Conservation (phyloP, 78 protist species). For the Dictyostelium firmibasis region DNA sequence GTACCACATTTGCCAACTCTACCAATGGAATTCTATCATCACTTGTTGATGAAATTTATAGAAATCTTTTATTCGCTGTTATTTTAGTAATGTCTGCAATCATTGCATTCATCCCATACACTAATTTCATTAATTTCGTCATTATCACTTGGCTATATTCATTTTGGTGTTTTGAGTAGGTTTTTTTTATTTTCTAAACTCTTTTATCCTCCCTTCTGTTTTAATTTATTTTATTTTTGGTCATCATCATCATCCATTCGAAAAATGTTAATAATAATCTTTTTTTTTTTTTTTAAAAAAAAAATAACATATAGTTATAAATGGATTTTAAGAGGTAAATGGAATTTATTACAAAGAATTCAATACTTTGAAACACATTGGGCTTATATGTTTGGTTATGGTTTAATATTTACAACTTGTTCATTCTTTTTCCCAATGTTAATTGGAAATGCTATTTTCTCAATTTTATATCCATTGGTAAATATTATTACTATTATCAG, state of each 20-base stretch:
- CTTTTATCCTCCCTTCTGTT: neutral
- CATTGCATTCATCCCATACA: conserved; percentile 68
- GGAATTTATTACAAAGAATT: conserved; percentile 65
- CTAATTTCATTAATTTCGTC: conserved; percentile 24
- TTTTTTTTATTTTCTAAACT: too few species aligned
- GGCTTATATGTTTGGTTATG: conserved; percentile 83
- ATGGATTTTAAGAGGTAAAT: conserved; percentile 75
- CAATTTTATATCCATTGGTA: conserved; percentile 74
- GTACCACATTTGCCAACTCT: neutral
- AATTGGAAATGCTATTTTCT: conserved; percentile 74
- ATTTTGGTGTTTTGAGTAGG: conserved; percentile 75
- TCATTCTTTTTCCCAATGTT: conserved; percentile 70
- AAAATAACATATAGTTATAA: conserved; percentile 15
- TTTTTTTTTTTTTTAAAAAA: too few species aligned
- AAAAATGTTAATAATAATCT: too few species aligned
- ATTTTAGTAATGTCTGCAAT: conserved; percentile 25
- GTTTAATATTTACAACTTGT: conserved; percentile 43
- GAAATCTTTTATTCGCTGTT: conserved; percentile 55
- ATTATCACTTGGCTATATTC: conserved; percentile 61
- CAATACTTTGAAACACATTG: conserved; percentile 71
- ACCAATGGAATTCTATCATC: conserved; percentile 13
- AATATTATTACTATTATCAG: too few species aligned
- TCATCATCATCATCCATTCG: too few species aligned
- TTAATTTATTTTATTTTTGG: neutral
- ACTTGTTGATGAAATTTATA: conserved; percentile 60